Percentiles rank a stretch among this genome's conserved stretches.
These are phyloP conservation scores for Juglanconis juglandina DNA, from an alignment of 2,329 filamentous ascomycete genomes.

Conservation along the genomic window DNA sequence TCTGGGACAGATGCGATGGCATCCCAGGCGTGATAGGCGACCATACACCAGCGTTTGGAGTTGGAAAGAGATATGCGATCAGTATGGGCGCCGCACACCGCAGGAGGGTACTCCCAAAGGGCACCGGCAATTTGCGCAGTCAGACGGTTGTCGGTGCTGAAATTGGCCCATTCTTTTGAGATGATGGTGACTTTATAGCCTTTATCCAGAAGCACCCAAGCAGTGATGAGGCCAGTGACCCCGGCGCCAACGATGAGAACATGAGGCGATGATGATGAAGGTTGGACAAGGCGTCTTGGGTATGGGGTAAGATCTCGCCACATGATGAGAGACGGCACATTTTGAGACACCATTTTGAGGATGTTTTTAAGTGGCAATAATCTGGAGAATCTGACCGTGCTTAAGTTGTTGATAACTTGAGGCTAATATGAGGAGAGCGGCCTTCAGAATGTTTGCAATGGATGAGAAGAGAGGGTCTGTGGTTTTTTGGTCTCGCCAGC, in stretches of 20 bases:
- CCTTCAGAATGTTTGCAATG: too few relatives aligned
- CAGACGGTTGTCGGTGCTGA: constrained; percentile 32
- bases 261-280: constrained; percentile 9
- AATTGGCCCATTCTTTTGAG: constrained; percentile 38
- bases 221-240: constrained; percentile 28
- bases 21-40: constrained; percentile 38
- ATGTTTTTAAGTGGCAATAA: not conserved
- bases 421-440: too few relatives aligned
- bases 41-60: constrained; percentile 40
- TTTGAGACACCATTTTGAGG: constrained; percentile 9
- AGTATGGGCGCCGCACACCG: constrained; percentile 41
- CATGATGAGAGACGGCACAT: constrained; percentile 14
- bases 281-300: constrained; percentile 11
- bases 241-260: constrained; percentile 15
- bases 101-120: constrained; percentile 44
- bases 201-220: constrained; percentile 41
- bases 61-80: constrained; percentile 36
- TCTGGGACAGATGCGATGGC: constrained; percentile 33
- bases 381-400: too few relatives aligned
- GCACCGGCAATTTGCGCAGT: constrained; percentile 46
- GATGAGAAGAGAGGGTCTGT: too few relatives aligned
- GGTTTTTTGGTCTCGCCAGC: too few relatives aligned
- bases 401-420: not conserved
- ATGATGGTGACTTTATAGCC: constrained; percentile 43
- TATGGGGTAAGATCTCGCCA: constrained; percentile 17